Evolutionary conservation across 2,329 filamentous ascomycete species (phyloP).

Genomic region (Exserohilum turcica): DNA sequence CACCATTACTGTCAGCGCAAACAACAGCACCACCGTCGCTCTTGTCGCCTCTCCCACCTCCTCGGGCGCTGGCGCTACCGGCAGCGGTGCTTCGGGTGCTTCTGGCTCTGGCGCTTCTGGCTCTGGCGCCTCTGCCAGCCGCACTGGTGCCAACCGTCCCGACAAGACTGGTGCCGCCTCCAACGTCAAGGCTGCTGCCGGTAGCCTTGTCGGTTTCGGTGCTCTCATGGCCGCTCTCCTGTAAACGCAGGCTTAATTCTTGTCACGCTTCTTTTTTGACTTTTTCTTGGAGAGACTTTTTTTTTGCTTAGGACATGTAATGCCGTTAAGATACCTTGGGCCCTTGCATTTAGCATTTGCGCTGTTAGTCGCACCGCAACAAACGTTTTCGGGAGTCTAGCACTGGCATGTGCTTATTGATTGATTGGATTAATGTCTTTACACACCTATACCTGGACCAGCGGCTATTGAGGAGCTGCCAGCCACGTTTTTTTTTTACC

Average conservation of each 20-base stretch:
- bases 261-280: not conserved
- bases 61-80: conserved; percentile 15
- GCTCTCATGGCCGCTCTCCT: conserved; percentile 46
- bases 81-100: conserved; percentile 20
- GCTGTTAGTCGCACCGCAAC: conserved; percentile 14
- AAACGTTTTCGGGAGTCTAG: conserved; percentile 15
- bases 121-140: conserved; percentile 5
- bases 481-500: conserved; percentile 10
- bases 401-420: conserved; percentile 29
- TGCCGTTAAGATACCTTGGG: conserved; percentile 42
- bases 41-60: conserved; percentile 19
- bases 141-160: conserved; percentile 20
- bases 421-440: conserved; percentile 16
- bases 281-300: not conserved
- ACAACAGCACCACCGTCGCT: conserved; percentile 43
- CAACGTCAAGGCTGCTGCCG: conserved; percentile 39
- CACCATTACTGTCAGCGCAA: conserved; percentile 41
- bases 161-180: conserved; percentile 32
- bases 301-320: conserved; percentile 18
- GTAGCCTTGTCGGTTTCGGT: conserved; percentile 42
- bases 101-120: conserved; percentile 18
- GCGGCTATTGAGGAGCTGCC: conserved; percentile 8
- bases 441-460: conserved; percentile 7
- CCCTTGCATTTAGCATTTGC: conserved; percentile 29
- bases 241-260: conserved; percentile 24